Evolutionary conservation across 352 stramenopile genomes (phyloP).

Genomic region (Globisporangium cystogenes): DNA sequence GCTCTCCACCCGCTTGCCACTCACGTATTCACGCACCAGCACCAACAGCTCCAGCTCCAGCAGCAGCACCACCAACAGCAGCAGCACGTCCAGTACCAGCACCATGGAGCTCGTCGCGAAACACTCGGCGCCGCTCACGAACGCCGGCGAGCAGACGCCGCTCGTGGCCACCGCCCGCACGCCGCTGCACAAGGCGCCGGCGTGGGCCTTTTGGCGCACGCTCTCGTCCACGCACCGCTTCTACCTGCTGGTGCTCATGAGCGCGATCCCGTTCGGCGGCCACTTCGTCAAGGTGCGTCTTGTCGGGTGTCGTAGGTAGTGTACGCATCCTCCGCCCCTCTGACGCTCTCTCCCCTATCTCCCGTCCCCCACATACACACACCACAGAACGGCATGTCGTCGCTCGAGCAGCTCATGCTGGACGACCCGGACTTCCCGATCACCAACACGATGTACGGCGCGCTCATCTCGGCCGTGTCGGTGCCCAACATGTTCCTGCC

Average conservation of each 20-base stretch:
- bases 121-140: not conserved
- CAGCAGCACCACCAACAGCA: not conserved
- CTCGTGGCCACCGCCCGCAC: conserved; percentile 8
- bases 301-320: no score
- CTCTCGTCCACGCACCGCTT: conserved; percentile 67
- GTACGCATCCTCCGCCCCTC: no score
- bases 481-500: conserved; percentile 84
- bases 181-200: conserved; percentile 30
- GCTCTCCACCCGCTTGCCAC: not conserved
- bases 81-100: not conserved
- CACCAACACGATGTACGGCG: conserved; percentile 83
- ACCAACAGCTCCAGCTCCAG: not conserved
- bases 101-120: conserved; percentile 3
- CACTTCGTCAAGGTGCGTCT: conserved; percentile 76
- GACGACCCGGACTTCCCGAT: conserved; percentile 70
- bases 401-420: conserved; percentile 76
- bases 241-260: conserved; percentile 82
- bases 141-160: conserved; percentile 5
- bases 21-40: no score
- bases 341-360: not conserved
- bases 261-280: conserved; percentile 75
- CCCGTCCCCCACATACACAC: no score
- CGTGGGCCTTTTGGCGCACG: conserved; percentile 69
- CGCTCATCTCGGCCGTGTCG: conserved; percentile 71
- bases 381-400: conserved; percentile 80